These are phyloP conservation scores for Podospora sp. DNA, from an alignment of 495 filamentous ascomycete genomes.

Conservation along the genomic window DNA sequence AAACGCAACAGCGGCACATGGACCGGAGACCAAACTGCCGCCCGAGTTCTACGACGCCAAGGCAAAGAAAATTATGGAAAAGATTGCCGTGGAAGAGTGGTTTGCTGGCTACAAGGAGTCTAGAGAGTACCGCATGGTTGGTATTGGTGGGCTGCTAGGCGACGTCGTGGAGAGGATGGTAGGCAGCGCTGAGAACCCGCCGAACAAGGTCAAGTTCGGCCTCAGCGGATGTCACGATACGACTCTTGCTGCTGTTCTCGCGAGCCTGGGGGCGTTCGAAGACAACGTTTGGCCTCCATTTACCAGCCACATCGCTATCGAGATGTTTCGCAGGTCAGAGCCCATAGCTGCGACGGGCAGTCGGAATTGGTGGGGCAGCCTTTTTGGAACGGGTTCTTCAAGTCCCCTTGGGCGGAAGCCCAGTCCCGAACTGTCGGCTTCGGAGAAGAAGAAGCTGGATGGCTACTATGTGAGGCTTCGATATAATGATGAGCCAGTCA, in stretches of 20 bases:
- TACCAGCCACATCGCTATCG: constrained; percentile 87
- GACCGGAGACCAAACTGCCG: constrained; percentile 73
- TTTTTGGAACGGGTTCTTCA: constrained; percentile 42
- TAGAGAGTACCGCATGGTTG: constrained; percentile 79
- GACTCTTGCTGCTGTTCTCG: constrained; percentile 77
- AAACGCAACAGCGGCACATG: constrained; percentile 86
- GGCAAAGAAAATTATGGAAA: constrained; percentile 69
- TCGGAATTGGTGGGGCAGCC: constrained; percentile 49
- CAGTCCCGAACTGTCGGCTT: constrained; percentile 47
- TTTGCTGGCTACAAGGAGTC: constrained; percentile 84
- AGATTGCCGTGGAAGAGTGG: constrained; percentile 89
- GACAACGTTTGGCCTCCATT: constrained; percentile 82
- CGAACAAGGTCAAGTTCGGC: constrained; percentile 56
- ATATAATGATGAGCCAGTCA: constrained; percentile 84
- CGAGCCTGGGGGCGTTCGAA: constrained; percentile 77
- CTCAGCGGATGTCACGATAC: constrained; percentile 94
- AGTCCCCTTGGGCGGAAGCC: constrained; percentile 55
- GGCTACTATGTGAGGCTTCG: constrained; percentile 91
- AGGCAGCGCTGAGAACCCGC: constrained; percentile 63
- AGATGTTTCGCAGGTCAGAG: constrained; percentile 69
- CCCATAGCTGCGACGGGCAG: constrained; percentile 21
- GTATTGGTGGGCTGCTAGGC: constrained; percentile 81
- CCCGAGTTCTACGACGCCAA: constrained; percentile 84
- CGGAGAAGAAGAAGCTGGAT: constrained; percentile 58
- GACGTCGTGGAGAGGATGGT: constrained; percentile 88